phyloP scores from a whole-genome alignment of 495 filamentous ascomycete genomes.

The Clavariopsis aquatica region DNA sequence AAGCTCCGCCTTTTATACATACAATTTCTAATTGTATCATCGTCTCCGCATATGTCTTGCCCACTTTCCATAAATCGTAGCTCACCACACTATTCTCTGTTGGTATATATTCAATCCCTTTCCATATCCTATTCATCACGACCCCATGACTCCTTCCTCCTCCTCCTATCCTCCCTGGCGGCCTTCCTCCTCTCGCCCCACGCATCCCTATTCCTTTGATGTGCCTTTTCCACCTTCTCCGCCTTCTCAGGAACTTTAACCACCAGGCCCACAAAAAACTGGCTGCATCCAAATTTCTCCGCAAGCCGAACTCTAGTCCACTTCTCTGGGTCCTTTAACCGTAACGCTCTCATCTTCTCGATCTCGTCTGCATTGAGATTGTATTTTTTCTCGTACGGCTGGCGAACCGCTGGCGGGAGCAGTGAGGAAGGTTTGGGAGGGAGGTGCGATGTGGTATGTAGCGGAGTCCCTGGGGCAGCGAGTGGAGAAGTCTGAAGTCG shows the following conservation, averaged over 20 bases:
- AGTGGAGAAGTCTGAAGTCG: slow-evolving; percentile 12
- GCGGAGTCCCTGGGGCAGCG: slow-evolving; percentile 39
- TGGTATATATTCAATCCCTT: not conserved
- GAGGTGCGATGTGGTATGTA: slow-evolving; percentile 22
- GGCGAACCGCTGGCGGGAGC: slow-evolving; percentile 60
- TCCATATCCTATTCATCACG: slow-evolving; percentile 37
- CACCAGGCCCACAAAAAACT: slow-evolving; percentile 67
- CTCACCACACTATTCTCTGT: no score
- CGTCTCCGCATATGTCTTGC: no score
- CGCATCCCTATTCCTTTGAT: slow-evolving; percentile 57
- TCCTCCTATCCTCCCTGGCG: slow-evolving; percentile 72
- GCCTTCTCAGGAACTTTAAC: slow-evolving; percentile 49
- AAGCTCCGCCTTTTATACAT: not conserved
- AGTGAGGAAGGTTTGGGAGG: slow-evolving; percentile 13
- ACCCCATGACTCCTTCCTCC: slow-evolving; percentile 63
- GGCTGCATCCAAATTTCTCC: slow-evolving; percentile 72
- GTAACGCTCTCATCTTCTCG: slow-evolving; percentile 73
- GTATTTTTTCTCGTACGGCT: slow-evolving; percentile 64
- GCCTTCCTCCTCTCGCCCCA: slow-evolving; percentile 72
- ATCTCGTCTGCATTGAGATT: slow-evolving; percentile 75
- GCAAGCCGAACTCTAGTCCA: slow-evolving; percentile 75
- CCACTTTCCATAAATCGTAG: no score
- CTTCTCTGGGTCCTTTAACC: slow-evolving; percentile 62
- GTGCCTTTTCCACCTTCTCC: slow-evolving; percentile 44
- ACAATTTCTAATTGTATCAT: not conserved